Base-by-base conservation (phyloP, 176 grass and related monocot species). In the Bolboschoenus planiculmis region DNA sequence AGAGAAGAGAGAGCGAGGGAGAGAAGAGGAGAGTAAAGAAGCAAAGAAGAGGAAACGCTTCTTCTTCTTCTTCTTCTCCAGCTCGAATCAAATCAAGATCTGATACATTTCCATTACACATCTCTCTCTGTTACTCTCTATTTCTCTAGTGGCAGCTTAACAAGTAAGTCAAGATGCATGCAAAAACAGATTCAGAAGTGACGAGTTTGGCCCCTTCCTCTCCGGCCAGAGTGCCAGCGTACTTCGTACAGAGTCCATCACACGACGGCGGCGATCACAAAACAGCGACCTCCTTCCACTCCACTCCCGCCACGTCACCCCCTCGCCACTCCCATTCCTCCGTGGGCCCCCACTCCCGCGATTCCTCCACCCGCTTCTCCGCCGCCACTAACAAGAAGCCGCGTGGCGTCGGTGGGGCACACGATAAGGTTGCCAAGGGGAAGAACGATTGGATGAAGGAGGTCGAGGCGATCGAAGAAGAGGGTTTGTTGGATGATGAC, bases 201-300 rank as follows among this genome's bases (percentile, higher is more conserved):
- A 99, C 96, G 3, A 99, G 96, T 87, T 86, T 99, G 57, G 89
- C 92, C 0, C 75, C 92, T 0, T 99, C 92, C 0, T 99, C 96
- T 9, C 92, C 96, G 50, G 70, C 88, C 39, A 81, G 92, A 0
- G 87, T 90, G 2, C 88, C 95, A 37, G 83, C 87, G 0, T 97
- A 97, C 89, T 97, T 92, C 89, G 90, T 97, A 33, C 92, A 94
- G 85, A 97, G 95, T 85, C 95, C 92, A 1, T 97, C 95, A 0
- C 92, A 94, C 67, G 90, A 97, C 48, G 92, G 95, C n/a, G 94
- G 90, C 15, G 65, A 73, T 40, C 79, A 75, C 71, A 97, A 97
- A 89, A 88, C 92, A 9, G 85, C 90, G 2, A 94, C 89, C 0
- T 97, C 95, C 4, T 78, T 94, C 0, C 95, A 97, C 78, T 94